Evolutionary conservation across 805 yeast species (phyloP), one percentile per base, ranked within the genome.

Genomic region (Kockiozyma suomiensis): DNA sequence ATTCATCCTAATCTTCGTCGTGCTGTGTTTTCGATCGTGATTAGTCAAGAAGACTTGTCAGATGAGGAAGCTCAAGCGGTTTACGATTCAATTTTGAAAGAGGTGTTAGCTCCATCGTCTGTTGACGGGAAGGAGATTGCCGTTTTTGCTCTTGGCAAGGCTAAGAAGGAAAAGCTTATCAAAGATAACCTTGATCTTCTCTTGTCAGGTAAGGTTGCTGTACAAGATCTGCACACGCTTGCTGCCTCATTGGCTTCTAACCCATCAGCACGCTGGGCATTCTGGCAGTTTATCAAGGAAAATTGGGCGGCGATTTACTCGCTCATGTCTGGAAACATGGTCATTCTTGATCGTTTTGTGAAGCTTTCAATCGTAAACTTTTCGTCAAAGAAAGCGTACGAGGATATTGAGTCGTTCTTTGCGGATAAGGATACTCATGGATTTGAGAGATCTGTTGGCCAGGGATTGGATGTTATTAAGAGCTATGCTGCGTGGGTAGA

Each of bases 81-180:
- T 62, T 72, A 80, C 72, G 70, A 79, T 54, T 19, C 68, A 2
- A 76, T 85, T 4, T 62, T 79, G 56, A 64, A 74, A n/a, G 85
- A 85, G 69, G 80, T 80, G 30, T 70, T 73, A 8, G 63, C 72
- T 12, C 87, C 90, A 8, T 68, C 79, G 1, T 73, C 87, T 4
- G 77, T 84, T 54, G 88, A 85, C 70, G 79, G 71, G 32, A 68
- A 85, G 54, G 90, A 85, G 71, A 75, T 81, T 52, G 84, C 87
- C 0, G 73, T 85, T 26, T 69, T 70, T n/a, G 81, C 88, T 0
- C 71, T 85, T 48, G 88, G 89, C 1, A 70, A 74, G 17, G 74
- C 80, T 21, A 65, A 74, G 38, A 75, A 77, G 32, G 66, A 70
- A 8, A 73, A 71, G 13, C 73, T 76, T 30, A 73, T 82, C 26